These are phyloP conservation scores for Eucalyptus curtisii DNA, from an alignment of 345 rosid species.

Conservation along the genomic window DNA sequence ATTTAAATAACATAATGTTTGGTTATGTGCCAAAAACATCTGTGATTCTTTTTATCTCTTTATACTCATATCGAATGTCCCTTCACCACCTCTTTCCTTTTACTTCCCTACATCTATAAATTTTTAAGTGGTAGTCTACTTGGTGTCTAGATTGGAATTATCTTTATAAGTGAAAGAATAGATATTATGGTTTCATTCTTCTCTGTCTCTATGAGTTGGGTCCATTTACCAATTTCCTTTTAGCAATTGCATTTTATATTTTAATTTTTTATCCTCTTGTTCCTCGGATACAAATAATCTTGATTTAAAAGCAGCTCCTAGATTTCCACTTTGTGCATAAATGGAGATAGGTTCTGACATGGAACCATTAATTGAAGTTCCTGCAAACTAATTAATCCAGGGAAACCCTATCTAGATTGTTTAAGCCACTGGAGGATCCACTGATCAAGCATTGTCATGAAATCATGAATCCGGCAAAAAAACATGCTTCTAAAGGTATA, in stretches of 20 bases:
- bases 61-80: not conserved
- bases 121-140: not conserved
- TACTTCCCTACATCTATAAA: not conserved
- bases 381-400: constrained; percentile 10
- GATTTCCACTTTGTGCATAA: not conserved
- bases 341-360: not conserved
- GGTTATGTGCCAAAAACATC: not conserved
- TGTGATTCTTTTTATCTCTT: not conserved
- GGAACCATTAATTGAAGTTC: not conserved
- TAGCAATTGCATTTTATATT: not conserved
- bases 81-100: not conserved
- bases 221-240: not conserved
- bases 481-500: constrained; percentile 8
- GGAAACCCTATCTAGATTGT: constrained; percentile 44
- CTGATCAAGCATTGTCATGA: constrained; percentile 55
- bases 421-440: constrained; percentile 62
- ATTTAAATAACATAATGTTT: not conserved
- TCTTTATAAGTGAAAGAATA: not conserved
- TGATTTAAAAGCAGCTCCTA: not conserved
- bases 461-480: constrained; percentile 35
- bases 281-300: not conserved
- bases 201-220: not conserved
- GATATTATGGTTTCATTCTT: not conserved
- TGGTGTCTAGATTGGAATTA: not conserved
- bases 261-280: not conserved